A percentile compares a stretch with the other conserved stretches of the same genome.
phyloP scores from a whole-genome alignment of 2,329 filamentous ascomycete genomes.

The Emergomyces orientalis region DNA sequence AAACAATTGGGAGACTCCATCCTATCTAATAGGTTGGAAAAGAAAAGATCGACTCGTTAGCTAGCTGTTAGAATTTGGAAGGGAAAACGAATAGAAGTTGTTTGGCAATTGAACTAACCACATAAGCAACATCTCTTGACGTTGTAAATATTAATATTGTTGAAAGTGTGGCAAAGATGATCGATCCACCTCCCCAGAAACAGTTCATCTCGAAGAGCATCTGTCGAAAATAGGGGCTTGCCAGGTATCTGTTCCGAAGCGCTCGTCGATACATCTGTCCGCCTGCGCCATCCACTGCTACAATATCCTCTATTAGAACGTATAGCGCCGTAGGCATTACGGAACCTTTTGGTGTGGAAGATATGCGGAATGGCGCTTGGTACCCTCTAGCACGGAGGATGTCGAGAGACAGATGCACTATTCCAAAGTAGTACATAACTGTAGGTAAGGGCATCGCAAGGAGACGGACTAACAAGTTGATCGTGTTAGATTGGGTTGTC shows the following conservation, averaged over 20 bases:
- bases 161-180: conserved; percentile 40
- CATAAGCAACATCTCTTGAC: conserved; percentile 41
- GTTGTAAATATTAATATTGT: conserved; percentile 44
- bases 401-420: conserved; percentile 34
- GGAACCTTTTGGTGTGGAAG: conserved; percentile 52
- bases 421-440: conserved; percentile 40
- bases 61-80: too few relatives aligned
- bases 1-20: conserved; percentile 36
- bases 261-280: conserved; percentile 46
- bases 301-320: conserved; percentile 58
- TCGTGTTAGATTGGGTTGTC: conserved; percentile 9
- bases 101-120: conserved; percentile 21
- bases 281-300: conserved; percentile 57
- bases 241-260: conserved; percentile 44
- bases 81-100: not conserved
- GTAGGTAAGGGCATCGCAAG: conserved; percentile 38
- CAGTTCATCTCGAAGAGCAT: conserved; percentile 48
- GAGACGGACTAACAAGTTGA: conserved; percentile 28
- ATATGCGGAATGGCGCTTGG: conserved; percentile 53
- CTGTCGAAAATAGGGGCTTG: conserved; percentile 45
- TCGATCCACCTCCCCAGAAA: conserved; percentile 47
- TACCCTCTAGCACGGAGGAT: conserved; percentile 34
- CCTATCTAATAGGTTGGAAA: conserved; percentile 24
- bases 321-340: conserved; percentile 52
- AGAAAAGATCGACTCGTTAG: not conserved